Conservation (phyloP, 2,329 filamentous ascomycete genomes). For the Acrocalymma vagum region DNA sequence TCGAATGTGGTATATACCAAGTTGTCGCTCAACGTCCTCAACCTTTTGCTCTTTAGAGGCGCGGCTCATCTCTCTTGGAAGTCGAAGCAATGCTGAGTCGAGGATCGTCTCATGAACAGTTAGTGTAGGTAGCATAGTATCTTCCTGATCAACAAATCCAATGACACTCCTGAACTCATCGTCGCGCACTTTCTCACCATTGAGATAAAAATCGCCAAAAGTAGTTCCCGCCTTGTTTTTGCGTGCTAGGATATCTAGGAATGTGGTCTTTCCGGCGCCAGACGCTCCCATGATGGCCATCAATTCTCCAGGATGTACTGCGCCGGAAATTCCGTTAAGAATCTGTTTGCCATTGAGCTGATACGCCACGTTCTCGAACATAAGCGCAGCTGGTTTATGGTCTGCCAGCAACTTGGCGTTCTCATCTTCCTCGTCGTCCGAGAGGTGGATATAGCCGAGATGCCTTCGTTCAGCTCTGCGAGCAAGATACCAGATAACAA, state of each 20-base stretch:
- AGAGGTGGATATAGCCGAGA: constrained; percentile 77
- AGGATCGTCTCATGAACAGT: constrained; percentile 98
- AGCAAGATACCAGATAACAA: constrained; percentile 87
- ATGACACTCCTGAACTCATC: constrained; percentile 89
- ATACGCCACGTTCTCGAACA: constrained; percentile 90
- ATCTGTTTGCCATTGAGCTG: constrained; percentile 88
- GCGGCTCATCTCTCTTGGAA: constrained; percentile 91
- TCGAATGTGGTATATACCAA: constrained; percentile 92
- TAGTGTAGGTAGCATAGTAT: constrained; percentile 93
- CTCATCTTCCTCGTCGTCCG: constrained; percentile 87
- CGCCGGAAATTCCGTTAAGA: constrained; percentile 79
- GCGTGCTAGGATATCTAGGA: constrained; percentile 91
- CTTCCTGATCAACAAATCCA: constrained; percentile 97
- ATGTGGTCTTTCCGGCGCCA: constrained; percentile 95
- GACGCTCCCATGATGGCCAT: constrained; percentile 99
- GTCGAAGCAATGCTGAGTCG: constrained; percentile 87
- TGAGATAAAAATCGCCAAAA: constrained; percentile 86
- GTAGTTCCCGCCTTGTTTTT: constrained; percentile 93
- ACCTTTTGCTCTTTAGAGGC: constrained; percentile 90
- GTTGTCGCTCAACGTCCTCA: constrained; percentile 91
- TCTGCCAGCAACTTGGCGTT: constrained; percentile 85
- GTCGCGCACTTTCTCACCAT: constrained; percentile 88
- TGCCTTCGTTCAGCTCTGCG: constrained; percentile 69
- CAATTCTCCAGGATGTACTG: constrained; percentile 93
- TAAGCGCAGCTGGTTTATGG: constrained; percentile 88